Conservation (phyloP, 345 rosid species). For the Excoecaria cochinchinensis region DNA sequence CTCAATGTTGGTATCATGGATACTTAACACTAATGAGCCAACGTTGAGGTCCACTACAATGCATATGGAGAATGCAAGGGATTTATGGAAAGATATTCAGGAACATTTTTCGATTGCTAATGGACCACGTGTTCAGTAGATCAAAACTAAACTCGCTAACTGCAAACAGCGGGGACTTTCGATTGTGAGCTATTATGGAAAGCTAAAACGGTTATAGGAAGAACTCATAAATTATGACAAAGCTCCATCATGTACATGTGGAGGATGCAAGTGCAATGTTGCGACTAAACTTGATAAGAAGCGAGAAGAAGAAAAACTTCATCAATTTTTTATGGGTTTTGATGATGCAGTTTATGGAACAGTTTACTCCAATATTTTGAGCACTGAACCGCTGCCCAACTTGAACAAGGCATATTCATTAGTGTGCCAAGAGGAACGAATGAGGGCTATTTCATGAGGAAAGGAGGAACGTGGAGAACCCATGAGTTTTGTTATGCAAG, state of each 20-base stretch:
- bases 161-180: neutral
- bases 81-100: neutral
- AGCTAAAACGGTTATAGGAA: neutral
- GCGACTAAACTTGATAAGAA: neutral
- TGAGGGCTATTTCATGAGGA: neutral
- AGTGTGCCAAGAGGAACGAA: neutral
- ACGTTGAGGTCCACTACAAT: neutral
- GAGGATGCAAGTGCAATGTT: neutral
- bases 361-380: neutral
- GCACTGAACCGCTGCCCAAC: neutral
- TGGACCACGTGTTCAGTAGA: neutral
- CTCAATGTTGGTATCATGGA: neutral
- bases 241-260: neutral
- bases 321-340: no score
- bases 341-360: neutral
- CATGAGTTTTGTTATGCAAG: neutral
- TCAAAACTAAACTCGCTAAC: neutral
- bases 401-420: neutral
- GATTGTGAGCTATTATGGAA: neutral
- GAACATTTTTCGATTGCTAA: conserved; percentile 6
- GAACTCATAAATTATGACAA: neutral
- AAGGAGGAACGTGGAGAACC: neutral
- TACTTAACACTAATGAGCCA: conserved; percentile 4
- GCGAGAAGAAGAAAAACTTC: neutral
- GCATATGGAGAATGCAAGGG: neutral